These are phyloP conservation scores for Aspergillus sp. DNA, from an alignment of 2,329 filamentous ascomycete species.

Conservation along the genomic window DNA sequence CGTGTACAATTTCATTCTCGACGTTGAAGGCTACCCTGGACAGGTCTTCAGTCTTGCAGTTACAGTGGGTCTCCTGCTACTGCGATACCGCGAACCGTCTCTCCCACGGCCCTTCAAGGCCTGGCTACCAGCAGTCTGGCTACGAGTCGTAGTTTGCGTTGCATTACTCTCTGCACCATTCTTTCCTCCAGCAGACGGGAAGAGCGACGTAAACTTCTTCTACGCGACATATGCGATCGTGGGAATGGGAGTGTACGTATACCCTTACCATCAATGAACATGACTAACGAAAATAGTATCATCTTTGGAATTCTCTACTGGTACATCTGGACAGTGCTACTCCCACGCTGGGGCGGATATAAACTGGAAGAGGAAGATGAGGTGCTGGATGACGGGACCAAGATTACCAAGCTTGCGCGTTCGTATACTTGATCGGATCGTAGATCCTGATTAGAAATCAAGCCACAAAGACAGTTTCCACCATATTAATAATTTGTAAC, in stretches of 20 bases:
- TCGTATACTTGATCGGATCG: conserved; percentile 11
- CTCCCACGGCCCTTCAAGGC: conserved; percentile 66
- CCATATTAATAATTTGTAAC: not conserved
- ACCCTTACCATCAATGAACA: conserved; percentile 20
- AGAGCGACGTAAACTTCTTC: conserved; percentile 50
- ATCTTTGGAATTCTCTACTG: conserved; percentile 65
- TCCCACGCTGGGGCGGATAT: conserved; percentile 64
- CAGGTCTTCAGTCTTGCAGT: conserved; percentile 63
- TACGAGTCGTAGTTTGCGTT: conserved; percentile 57
- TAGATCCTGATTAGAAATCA: conserved; percentile 1
- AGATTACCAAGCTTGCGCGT: conserved; percentile 60
- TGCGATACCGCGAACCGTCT: conserved; percentile 62
- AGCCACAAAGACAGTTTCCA: not conserved
- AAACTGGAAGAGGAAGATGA: conserved; percentile 63
- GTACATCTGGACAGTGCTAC: conserved; percentile 64
- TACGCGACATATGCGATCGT: conserved; percentile 58
- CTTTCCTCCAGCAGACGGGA: conserved; percentile 57
- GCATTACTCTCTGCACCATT: conserved; percentile 63
- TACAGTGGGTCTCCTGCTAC: conserved; percentile 60
- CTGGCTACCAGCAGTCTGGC: conserved; percentile 61
- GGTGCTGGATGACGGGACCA: conserved; percentile 66
- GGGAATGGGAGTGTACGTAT: conserved; percentile 48
- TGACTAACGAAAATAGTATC: conserved; percentile 48
- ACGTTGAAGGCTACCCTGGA: conserved; percentile 69
- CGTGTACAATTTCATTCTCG: conserved; percentile 72